phyloP scores from a whole-genome alignment of 805 yeast genomes.

The Candida piceae region DNA sequence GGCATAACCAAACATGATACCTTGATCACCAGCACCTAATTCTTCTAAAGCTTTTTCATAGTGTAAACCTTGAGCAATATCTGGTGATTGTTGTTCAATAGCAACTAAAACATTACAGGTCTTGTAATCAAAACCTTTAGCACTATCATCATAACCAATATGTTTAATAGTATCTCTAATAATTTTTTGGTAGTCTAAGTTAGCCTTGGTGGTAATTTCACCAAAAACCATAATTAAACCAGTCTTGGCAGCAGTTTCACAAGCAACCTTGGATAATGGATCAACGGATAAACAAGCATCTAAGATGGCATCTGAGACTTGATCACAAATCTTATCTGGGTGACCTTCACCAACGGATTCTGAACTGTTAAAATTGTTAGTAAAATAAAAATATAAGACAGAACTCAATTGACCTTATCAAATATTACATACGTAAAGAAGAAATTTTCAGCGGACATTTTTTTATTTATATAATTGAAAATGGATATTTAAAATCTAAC shows the following conservation, averaged over 20 bases:
- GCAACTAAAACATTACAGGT: conserved; percentile 99
- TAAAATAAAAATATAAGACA: not conserved
- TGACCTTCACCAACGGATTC: conserved; percentile 94
- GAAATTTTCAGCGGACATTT: conserved; percentile 26
- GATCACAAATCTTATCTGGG: conserved; percentile 97
- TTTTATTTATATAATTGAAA: too few relatives aligned
- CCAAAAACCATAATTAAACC: conserved; percentile 99
- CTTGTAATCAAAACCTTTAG: conserved; percentile 97
- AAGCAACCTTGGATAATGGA: conserved; percentile 97
- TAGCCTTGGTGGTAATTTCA: conserved; percentile 97
- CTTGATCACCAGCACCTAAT: conserved; percentile 99
- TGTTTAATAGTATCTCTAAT: conserved; percentile 97
- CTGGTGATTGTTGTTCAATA: conserved; percentile 98
- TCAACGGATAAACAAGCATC: conserved; percentile 96
- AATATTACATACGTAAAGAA: conserved; percentile 29
- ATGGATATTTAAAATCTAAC: too few relatives aligned
- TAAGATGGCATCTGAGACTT: conserved; percentile 95
- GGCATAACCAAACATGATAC: conserved; percentile 99
- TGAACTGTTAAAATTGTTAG: conserved; percentile 54
- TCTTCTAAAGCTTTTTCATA: conserved; percentile 94
- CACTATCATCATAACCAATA: conserved; percentile 95
- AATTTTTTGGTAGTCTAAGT: conserved; percentile 92
- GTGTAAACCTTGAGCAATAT: conserved; percentile 99
- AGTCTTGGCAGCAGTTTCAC: conserved; percentile 98
- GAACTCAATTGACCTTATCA: too few relatives aligned